Conservation (phyloP, 495 filamentous ascomycete species). For the Podospora didyma region DNA sequence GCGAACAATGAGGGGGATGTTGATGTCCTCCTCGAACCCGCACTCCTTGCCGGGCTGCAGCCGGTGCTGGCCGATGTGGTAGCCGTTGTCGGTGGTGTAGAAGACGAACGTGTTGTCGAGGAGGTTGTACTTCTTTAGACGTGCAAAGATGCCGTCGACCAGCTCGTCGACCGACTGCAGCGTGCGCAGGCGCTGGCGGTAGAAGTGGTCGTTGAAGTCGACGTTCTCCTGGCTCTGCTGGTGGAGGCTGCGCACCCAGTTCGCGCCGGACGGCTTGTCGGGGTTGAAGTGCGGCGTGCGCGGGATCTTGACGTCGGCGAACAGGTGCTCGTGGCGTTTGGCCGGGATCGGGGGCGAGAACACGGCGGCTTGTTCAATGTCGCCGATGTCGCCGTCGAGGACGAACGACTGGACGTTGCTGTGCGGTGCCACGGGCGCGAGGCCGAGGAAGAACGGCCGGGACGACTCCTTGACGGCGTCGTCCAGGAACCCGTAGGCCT, state of each 20-base stretch:
- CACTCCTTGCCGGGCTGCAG: slow-evolving; percentile 68
- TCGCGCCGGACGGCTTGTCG: slow-evolving; percentile 50
- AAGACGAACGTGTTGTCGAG: slow-evolving; percentile 69
- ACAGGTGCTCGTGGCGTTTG: slow-evolving; percentile 44
- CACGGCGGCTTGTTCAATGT: slow-evolving; percentile 12
- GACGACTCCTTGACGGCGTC: slow-evolving; percentile 45
- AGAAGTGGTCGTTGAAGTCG: slow-evolving; percentile 65
- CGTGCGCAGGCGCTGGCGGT: slow-evolving; percentile 58
- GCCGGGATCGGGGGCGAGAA: slow-evolving; percentile 54
- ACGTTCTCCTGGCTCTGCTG: slow-evolving; percentile 51
- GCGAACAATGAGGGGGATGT: slow-evolving; percentile 61
- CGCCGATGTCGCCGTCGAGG: slow-evolving; percentile 1
- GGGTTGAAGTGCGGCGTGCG: slow-evolving; percentile 54
- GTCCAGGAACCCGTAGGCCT: slow-evolving; percentile 60
- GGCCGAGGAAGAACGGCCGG: slow-evolving; percentile 61
- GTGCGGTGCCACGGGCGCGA: slow-evolving; percentile 67
- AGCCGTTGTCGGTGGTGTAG: slow-evolving; percentile 72
- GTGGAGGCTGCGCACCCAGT: slow-evolving; percentile 56
- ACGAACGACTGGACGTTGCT: slow-evolving; percentile 41
- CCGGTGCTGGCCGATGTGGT: slow-evolving; percentile 71
- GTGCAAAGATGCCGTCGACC: slow-evolving; percentile 52
- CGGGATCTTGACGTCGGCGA: slow-evolving; percentile 44
- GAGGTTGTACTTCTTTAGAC: slow-evolving; percentile 47
- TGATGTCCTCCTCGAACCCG: slow-evolving; percentile 71
- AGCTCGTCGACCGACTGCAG: slow-evolving; percentile 69